phyloP scores from a whole-genome alignment of 345 rosid genomes.

The Eucalyptus victrix region DNA sequence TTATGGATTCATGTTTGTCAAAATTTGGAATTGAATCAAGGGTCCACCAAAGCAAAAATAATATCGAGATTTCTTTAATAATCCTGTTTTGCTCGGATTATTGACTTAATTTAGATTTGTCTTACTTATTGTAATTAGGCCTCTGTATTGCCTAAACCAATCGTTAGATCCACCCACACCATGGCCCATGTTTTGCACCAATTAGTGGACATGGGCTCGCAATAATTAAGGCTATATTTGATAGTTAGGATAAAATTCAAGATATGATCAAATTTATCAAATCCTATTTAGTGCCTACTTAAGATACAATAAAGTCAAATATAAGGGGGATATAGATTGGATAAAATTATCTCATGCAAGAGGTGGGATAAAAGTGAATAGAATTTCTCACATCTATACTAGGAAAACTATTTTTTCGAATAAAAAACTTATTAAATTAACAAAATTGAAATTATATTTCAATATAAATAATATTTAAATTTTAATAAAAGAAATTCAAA shows the following conservation, averaged over 20 bases:
- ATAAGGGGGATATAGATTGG: no score
- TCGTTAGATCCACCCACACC: not conserved
- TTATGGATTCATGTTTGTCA: not conserved
- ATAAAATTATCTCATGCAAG: fast-evolving
- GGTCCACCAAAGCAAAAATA: not conserved
- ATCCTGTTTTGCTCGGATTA: not conserved
- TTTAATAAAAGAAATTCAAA: no score
- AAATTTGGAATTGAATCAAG: not conserved
- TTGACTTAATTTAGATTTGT: not conserved
- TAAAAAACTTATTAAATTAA: no score
- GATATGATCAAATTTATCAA: no score
- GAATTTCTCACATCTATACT: no score
- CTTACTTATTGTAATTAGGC: not conserved
- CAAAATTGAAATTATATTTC: no score
- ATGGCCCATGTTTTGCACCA: not conserved
- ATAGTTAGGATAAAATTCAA: fast-evolving
- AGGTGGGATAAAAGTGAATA: no score
- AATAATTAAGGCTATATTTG: not conserved
- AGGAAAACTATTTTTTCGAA: no score
- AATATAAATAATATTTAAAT: no score
- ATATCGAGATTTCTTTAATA: not conserved
- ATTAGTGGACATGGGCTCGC: not conserved
- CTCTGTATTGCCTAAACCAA: not conserved
- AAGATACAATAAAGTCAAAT: no score
- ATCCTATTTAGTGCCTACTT: no score